phyloP scores from a whole-genome alignment of 2,329 filamentous ascomycete species.

The Lasiodiplodia sp. region DNA sequence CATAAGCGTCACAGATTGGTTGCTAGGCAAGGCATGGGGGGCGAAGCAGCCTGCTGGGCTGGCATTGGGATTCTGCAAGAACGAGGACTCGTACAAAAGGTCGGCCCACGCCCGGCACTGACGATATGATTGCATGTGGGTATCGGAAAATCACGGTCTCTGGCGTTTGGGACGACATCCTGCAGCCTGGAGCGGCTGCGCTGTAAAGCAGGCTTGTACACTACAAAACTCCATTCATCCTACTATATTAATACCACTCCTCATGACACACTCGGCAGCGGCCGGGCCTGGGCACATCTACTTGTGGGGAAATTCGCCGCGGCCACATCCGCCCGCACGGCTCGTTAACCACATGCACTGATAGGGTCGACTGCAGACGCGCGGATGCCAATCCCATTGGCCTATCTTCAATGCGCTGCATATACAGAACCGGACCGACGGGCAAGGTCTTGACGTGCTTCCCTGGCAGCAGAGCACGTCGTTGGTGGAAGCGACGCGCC shows the following conservation, averaged over 20 bases:
- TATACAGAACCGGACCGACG: constrained; percentile 5
- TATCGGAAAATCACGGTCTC: neutral
- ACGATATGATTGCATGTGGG: constrained; percentile 23
- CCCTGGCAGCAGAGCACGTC: constrained; percentile 11
- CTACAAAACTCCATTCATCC: constrained; percentile 10
- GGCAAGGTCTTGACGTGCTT: neutral
- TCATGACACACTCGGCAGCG: constrained; percentile 17
- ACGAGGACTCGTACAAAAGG: constrained; percentile 38
- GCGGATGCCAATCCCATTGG: constrained; percentile 20
- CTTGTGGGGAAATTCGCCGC: constrained; percentile 20
- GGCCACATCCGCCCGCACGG: constrained; percentile 14
- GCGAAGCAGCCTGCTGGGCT: constrained; percentile 41
- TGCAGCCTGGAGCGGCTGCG: constrained; percentile 3
- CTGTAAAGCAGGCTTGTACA: constrained; percentile 19
- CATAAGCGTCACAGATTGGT: constrained; percentile 92
- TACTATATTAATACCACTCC: constrained; percentile 5
- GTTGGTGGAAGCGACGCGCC: neutral
- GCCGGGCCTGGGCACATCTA: constrained; percentile 4
- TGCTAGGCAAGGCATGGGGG: constrained; percentile 78
- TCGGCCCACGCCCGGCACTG: constrained; percentile 33
- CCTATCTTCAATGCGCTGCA: constrained; percentile 2
- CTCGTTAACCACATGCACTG: constrained; percentile 25
- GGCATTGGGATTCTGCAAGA: constrained; percentile 30
- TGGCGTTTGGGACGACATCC: neutral
- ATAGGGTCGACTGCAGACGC: constrained; percentile 1